phyloP scores from a whole-genome alignment of 768 basidiomycete species.

The Kwoniella dejecticola region DNA sequence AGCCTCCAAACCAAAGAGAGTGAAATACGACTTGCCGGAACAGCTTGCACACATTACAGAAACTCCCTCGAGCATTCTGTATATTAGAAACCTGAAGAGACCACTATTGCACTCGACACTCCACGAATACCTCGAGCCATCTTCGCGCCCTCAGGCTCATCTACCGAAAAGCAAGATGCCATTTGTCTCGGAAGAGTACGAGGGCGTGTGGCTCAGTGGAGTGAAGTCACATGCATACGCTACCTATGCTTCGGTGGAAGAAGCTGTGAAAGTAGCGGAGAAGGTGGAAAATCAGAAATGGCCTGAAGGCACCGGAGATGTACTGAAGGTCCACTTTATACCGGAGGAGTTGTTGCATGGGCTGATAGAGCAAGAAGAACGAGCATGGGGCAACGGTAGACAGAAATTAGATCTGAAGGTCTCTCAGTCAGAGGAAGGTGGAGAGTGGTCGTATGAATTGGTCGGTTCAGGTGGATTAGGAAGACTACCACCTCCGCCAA shows the following conservation, averaged over 20 bases:
- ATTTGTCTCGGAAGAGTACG: slow-evolving; percentile 32
- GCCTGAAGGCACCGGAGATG: slow-evolving; percentile 45
- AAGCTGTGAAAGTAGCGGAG: slow-evolving; percentile 36
- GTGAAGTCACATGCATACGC: slow-evolving; percentile 49
- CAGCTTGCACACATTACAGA: slow-evolving; percentile 45
- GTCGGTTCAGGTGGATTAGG: slow-evolving; percentile 22
- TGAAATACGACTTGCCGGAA: slow-evolving; percentile 33
- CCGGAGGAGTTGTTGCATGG: slow-evolving; percentile 36
- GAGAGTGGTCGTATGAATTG: slow-evolving; percentile 32
- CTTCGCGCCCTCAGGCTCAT: neutral
- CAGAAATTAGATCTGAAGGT: slow-evolving; percentile 50
- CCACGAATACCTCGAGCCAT: slow-evolving; percentile 35
- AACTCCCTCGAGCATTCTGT: slow-evolving; percentile 50
- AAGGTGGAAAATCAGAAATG: slow-evolving; percentile 38
- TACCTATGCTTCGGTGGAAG: slow-evolving; percentile 23
- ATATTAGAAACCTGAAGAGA: slow-evolving; percentile 53
- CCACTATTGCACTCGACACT: slow-evolving; percentile 45
- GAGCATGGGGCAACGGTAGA: slow-evolving; percentile 52
- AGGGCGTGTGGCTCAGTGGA: slow-evolving; percentile 45
- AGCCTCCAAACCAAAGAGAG: slow-evolving; percentile 14
- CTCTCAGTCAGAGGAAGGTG: slow-evolving; percentile 8
- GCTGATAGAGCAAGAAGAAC: slow-evolving; percentile 50
- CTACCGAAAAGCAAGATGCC: slow-evolving; percentile 30
- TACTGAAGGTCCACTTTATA: slow-evolving; percentile 49
- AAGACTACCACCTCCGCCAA: slow-evolving; percentile 5